A percentile compares a stretch with the other conserved stretches of the same genome.
These are phyloP conservation scores for Cladosporium sp. DNA, from an alignment of 2,329 filamentous ascomycete species.

Conservation along the genomic window DNA sequence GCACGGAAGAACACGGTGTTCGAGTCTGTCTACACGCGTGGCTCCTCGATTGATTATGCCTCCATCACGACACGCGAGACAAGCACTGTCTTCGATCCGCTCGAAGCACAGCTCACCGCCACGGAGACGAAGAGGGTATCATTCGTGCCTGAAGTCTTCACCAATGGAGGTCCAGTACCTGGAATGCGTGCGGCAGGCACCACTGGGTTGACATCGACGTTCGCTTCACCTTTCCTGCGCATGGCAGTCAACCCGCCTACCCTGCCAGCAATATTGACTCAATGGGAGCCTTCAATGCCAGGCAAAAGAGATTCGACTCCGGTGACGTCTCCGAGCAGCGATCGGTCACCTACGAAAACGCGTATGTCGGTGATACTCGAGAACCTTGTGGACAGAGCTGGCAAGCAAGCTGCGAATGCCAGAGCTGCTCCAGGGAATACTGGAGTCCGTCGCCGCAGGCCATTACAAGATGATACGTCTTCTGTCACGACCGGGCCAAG, in stretches of 20 bases:
- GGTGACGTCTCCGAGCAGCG: conserved; percentile 7
- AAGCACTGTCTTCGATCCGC: conserved; percentile 26
- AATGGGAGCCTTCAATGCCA: conserved; percentile 13
- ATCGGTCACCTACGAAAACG: neutral
- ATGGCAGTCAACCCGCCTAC: conserved; percentile 13
- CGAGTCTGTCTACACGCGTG: conserved; percentile 23
- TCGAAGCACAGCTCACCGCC: conserved; percentile 31
- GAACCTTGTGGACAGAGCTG: conserved; percentile 25
- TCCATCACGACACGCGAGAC: conserved; percentile 16
- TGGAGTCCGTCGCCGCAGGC: conserved; percentile 15
- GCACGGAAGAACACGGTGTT: conserved; percentile 21
- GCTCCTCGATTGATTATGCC: conserved; percentile 24
- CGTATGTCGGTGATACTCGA: conserved; percentile 23
- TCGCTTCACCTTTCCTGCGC: conserved; percentile 27
- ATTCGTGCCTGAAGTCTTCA: conserved; percentile 31
- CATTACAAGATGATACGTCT: neutral
- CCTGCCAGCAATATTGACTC: conserved; percentile 2
- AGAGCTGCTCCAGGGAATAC: conserved; percentile 5
- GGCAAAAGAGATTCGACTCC: neutral
- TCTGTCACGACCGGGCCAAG: neutral
- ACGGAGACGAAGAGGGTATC: conserved; percentile 31
- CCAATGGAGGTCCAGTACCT: conserved; percentile 29
- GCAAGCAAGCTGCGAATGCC: conserved; percentile 24
- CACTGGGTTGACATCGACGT: conserved; percentile 23
- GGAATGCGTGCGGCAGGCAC: conserved; percentile 25